Evolutionary conservation across 2,329 filamentous ascomycete genomes (phyloP), one percentile per base, ranked within the genome.

Genomic region (Colletotrichum theobromicola): DNA sequence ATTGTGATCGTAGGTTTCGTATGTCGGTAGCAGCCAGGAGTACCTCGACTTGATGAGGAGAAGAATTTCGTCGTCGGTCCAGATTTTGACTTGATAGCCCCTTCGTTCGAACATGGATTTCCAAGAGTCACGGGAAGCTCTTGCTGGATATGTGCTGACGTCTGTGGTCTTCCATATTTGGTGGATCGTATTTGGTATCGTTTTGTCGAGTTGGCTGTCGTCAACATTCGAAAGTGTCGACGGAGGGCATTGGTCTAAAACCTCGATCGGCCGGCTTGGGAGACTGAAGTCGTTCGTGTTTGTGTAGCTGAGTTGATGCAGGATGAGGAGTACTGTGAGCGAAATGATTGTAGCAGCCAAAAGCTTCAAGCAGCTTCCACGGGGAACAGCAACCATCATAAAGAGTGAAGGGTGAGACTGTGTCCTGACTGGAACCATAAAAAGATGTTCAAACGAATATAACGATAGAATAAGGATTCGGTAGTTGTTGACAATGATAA

Each of bases 101-200:
- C 61, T n/a, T 10, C 75, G 74, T 9, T 72, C 73, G 34, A 78
- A 65, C 15, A 21, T 50, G 6, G 63, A n/a, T 32, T 77, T 74
- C 79, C 79, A 80, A 2, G 58, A 30, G 12, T 61, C 64, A 12
- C 66, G 35, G 1, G 77, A 79, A 5, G 76, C 63, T 18, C 21
- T 24, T 5, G 74, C 55, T 1, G 78, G 68, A 26, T 80, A 80
- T 1, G 77, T 77, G 10, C 50, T 55, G 4, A 78, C 63, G 34
- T 79, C 28, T 2, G 57, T 42, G 10, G 74, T 74, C 10, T 79
- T 80, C 79, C 79, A 80, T 35, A 79, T 77, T 53, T 80, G 79
- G 35, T 80, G 79, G 2, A 79, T 35, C 5, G 71, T 61, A 16
- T 77, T 79, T n/a, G 78, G 70, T 18, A 72, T 68, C 13, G 70